Evolutionary conservation across 1,139 yeast genomes (phyloP).

Genomic region (Eremothecium coryli): DNA sequence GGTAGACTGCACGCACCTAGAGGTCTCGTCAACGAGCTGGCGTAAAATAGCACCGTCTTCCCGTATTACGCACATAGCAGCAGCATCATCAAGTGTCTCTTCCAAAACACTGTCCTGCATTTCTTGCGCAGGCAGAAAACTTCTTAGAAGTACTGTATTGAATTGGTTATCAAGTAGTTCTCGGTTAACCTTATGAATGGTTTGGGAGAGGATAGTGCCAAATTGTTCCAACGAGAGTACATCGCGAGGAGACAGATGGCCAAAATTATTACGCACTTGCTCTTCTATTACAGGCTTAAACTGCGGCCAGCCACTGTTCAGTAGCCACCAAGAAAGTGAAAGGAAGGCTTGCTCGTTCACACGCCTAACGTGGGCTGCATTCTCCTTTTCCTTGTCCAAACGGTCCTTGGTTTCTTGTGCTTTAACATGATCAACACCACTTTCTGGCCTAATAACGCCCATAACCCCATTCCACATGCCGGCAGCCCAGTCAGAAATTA

Average conservation of each 20-base stretch:
- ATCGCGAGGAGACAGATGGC: conserved; percentile 58
- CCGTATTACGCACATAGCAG: conserved; percentile 19
- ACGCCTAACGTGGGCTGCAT: conserved; percentile 11
- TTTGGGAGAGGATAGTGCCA: conserved; percentile 30
- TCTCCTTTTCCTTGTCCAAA: no score
- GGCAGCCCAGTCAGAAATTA: not conserved
- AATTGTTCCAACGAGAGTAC: conserved; percentile 59
- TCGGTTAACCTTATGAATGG: conserved; percentile 37
- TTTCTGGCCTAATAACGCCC: conserved; percentile 1
- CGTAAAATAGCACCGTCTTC: conserved; percentile 25
- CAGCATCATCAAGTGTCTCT: conserved; percentile 34
- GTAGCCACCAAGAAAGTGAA: conserved; percentile 88
- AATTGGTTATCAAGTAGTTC: conserved; percentile 25
- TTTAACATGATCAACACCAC: conserved; percentile 10
- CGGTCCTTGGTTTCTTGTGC: not conserved
- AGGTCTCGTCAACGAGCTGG: conserved; percentile 40
- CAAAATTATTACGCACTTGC: conserved; percentile 55
- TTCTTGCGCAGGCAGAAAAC: conserved; percentile 29
- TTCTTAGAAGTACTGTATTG: conserved; percentile 10
- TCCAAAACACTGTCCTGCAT: conserved; percentile 31
- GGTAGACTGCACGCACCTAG: conserved; percentile 29
- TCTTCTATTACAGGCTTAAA: conserved; percentile 47
- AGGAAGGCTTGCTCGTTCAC: conserved; percentile 71
- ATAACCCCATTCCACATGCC: not conserved
- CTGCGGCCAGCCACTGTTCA: conserved; percentile 74